phyloP scores from a whole-genome alignment of 2,329 filamentous ascomycete species.

The Dryadomyces sulphureus region DNA sequence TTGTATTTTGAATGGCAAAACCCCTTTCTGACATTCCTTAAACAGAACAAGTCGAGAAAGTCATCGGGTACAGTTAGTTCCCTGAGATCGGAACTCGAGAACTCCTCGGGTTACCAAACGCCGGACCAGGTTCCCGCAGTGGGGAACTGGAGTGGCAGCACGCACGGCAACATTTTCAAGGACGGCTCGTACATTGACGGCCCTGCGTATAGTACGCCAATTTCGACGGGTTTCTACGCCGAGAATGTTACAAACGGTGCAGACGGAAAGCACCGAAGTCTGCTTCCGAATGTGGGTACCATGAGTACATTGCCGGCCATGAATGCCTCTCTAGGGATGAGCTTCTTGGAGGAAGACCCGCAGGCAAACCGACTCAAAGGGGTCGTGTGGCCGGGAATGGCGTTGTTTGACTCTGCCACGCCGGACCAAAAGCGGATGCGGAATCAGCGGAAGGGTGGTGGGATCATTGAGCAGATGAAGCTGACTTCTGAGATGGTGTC shows the following conservation, averaged over 20 bases:
- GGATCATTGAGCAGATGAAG: constrained; percentile 53
- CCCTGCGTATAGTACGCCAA: constrained; percentile 12
- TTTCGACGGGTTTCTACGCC: constrained; percentile 8
- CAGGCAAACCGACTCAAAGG: constrained; percentile 48
- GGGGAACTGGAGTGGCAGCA: constrained; percentile 11
- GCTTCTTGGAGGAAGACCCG: constrained; percentile 13
- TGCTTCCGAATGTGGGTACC: constrained; percentile 16
- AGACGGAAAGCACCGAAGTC: constrained; percentile 12
- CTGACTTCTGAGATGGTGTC: constrained; percentile 48
- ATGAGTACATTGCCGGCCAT: constrained; percentile 14
- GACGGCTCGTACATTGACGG: constrained; percentile 7
- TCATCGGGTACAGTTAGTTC: constrained; percentile 2
- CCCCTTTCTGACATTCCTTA: background rate
- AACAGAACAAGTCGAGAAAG: background rate
- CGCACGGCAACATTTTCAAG: constrained; percentile 4
- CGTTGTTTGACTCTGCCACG: constrained; percentile 66
- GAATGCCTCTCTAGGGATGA: constrained; percentile 1
- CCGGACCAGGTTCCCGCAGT: constrained; percentile 4
- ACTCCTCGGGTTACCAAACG: background rate
- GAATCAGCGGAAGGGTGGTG: constrained; percentile 65
- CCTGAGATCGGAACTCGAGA: background rate
- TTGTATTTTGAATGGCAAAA: background rate
- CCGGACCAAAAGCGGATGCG: constrained; percentile 57
- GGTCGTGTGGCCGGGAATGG: constrained; percentile 63
- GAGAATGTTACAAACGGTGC: background rate